These are phyloP conservation scores for Omphalea diandra DNA, from an alignment of 441 rosid genomes.

Conservation along the genomic window DNA sequence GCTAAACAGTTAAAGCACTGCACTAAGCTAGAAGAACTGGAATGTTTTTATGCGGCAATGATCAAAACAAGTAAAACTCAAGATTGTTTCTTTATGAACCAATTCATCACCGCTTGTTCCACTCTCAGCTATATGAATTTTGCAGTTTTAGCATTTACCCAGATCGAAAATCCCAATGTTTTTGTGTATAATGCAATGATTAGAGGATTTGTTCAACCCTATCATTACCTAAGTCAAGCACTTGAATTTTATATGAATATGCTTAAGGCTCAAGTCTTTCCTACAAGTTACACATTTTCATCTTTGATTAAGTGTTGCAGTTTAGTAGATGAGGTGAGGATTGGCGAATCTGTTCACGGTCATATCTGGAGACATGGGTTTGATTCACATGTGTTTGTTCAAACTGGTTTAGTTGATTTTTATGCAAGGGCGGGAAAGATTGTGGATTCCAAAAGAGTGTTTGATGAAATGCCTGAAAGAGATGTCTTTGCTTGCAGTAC, in stretches of 20 bases:
- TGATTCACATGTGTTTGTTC: constrained; percentile 34
- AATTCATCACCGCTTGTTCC: constrained; percentile 28
- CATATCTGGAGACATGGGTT: constrained; percentile 28
- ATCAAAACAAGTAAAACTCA: constrained; percentile 22
- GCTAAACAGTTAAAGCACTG: neutral
- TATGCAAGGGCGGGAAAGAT: constrained; percentile 24
- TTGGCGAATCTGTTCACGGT: constrained; percentile 25
- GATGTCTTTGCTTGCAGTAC: constrained; percentile 31
- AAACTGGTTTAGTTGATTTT: constrained; percentile 35
- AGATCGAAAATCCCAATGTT: constrained; percentile 29
- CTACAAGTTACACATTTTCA: constrained; percentile 29
- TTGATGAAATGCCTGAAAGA: constrained; percentile 31
- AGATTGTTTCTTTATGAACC: constrained; percentile 25
- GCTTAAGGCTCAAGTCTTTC: constrained; percentile 16
- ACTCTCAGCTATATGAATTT: constrained; percentile 1
- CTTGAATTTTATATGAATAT: constrained; percentile 22
- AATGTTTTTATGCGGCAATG: constrained; percentile 19
- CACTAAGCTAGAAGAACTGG: constrained; percentile 6
- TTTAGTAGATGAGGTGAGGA: constrained; percentile 2
- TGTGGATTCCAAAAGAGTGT: constrained; percentile 28
- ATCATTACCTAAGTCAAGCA: constrained; percentile 25
- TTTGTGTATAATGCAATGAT: constrained; percentile 40
- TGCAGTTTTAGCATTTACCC: constrained; percentile 23
- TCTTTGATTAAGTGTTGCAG: constrained; percentile 25
- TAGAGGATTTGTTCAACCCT: constrained; percentile 23